Evolutionary conservation across 768 basidiomycete genomes (phyloP), one percentile per base, ranked within the genome.

Genomic region (Pluteus cervinus): DNA sequence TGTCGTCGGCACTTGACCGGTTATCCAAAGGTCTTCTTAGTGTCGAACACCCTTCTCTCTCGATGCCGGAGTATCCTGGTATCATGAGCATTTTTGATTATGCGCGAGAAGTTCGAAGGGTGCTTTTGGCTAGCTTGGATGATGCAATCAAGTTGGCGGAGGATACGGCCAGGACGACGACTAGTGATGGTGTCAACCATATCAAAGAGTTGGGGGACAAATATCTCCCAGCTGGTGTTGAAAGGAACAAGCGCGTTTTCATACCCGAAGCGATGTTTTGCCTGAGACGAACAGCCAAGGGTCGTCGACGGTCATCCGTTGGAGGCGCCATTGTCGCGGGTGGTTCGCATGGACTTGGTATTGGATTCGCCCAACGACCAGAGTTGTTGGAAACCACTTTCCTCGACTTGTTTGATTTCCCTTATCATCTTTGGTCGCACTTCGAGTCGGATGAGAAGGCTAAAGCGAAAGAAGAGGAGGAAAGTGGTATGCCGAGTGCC

Each of bases 251-350:
- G 39, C 72, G 89, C 18, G 78, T 94, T 9, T 99, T 99, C 69
- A 79, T 88, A 66, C 89, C 94, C n/a, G 86, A 94, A 55, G 94
- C 90, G 10, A 98, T 99, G 96, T 99, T 98, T 65, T 77, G 76
- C 38, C 60, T 71, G 29, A 58, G 70, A 36, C 58, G 71, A 43
- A 63, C 65, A 28, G 41, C 47, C 32, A 69, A 67, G 58, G 60
- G 49, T 41, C 41, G 56, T 29, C 52, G 63, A 38, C 59, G 68
- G 36, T 63, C 68, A 9, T 54, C 49, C 24, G 52, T 51, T 26
- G 54, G 54, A 34, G 71, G 76, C 4, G 66, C 73, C 9, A 66
- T 89, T 40, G 82, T 86, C 29, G 82, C 86, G 30, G 85, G 90
- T 42, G 86, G 86, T 38, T 53, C 77, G 4, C 71, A 80, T 48